phyloP scores from a whole-genome alignment of 306 rosid genomes.

The Acacia crassicarpa region DNA sequence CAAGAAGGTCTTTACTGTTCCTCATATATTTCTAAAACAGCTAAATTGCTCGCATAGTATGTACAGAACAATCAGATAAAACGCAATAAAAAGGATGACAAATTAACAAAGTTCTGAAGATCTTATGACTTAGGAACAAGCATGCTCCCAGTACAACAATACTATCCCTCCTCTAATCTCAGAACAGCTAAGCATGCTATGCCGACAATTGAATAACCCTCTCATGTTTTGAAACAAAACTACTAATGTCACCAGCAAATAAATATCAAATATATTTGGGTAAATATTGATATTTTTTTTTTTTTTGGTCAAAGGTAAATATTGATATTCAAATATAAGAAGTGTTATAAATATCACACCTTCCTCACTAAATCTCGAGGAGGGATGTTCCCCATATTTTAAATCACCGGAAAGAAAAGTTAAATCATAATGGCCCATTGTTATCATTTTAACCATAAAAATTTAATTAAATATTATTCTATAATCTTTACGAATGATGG shows the following conservation, averaged over 20 bases:
- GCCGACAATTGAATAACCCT: background rate
- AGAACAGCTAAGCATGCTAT: background rate
- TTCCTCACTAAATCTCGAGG: slow-evolving; percentile 7
- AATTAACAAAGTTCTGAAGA: background rate
- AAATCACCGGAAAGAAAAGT: background rate
- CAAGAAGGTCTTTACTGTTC: background rate
- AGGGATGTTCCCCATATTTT: background rate
- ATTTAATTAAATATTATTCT: background rate
- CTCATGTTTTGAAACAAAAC: background rate
- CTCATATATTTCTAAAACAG: background rate
- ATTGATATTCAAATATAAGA: background rate
- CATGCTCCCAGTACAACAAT: background rate
- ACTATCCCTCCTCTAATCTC: slow-evolving; percentile 1
- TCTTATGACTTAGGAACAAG: slow-evolving; percentile 6
- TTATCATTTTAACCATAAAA: background rate
- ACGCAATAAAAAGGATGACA: background rate
- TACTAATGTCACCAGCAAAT: background rate
- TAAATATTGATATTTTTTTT: slow-evolving; percentile 5
- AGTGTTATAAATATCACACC: background rate
- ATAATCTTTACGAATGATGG: slow-evolving; percentile 9
- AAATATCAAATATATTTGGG: slow-evolving; percentile 9
- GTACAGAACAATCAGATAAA: background rate
- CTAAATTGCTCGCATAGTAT: background rate
- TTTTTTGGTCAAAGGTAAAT: too few species aligned
- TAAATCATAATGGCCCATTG: background rate